Evolutionary conservation across 2,329 filamentous ascomycete genomes (phyloP).

Genomic region (Setomelanomma holmii): DNA sequence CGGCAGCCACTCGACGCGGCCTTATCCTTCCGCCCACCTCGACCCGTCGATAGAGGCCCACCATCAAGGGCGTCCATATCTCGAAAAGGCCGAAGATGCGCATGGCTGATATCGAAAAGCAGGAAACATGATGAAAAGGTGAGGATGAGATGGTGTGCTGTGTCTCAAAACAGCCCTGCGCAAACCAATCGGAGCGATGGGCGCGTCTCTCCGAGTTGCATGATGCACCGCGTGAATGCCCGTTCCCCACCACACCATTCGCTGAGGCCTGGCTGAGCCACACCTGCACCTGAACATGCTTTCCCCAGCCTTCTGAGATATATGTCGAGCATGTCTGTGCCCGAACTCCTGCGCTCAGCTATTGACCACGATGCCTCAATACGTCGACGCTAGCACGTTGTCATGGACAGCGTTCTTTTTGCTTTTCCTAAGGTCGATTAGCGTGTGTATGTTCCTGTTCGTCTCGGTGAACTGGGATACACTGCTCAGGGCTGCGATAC

Average conservation of each 20-base stretch:
- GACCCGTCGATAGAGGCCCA: neutral
- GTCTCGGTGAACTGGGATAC: neutral
- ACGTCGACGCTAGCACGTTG: neutral
- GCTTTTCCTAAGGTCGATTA: neutral
- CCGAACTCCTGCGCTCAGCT: neutral
- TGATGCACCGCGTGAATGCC: slow-evolving; percentile 10
- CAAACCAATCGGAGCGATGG: slow-evolving; percentile 3
- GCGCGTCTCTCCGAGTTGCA: slow-evolving; percentile 2
- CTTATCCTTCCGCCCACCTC: neutral
- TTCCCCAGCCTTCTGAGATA: neutral
- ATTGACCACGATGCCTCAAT: neutral
- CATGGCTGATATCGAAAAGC: neutral
- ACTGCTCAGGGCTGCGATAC: neutral
- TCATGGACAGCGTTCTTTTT: neutral
- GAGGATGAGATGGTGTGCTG: slow-evolving; percentile 6
- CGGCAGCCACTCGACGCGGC: too few relatives aligned
- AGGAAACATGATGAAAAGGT: neutral
- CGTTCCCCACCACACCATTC: neutral
- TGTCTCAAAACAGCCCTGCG: slow-evolving; percentile 3
- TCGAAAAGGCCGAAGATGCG: neutral
- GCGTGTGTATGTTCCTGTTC: neutral
- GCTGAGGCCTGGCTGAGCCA: slow-evolving; percentile 4
- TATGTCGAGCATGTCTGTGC: slow-evolving; percentile 1
- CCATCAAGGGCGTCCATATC: too few relatives aligned
- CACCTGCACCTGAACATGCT: slow-evolving; percentile 2